Percentiles rank a stretch among this genome's conserved stretches.
Conservation (phyloP, 2,329 filamentous ascomycete species). For the Curvularia spicifera region DNA sequence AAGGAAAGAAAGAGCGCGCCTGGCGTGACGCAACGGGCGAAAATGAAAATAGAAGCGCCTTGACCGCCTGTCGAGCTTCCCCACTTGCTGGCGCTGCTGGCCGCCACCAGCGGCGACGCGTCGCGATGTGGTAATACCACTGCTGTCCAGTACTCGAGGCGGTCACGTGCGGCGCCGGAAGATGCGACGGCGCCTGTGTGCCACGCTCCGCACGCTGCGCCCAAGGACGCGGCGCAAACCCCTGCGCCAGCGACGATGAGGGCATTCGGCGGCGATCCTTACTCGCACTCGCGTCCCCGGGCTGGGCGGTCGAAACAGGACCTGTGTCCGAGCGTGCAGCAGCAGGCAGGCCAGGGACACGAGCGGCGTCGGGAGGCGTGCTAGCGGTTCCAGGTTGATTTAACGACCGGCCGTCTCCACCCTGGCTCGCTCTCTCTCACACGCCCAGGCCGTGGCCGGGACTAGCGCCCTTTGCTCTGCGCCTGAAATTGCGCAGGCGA, state of each 20-base stretch:
- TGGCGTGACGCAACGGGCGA: not conserved
- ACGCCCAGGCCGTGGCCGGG: slow-evolving; percentile 17
- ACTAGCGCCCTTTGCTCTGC: slow-evolving; percentile 26
- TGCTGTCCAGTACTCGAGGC: too few relatives aligned
- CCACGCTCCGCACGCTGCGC: not conserved
- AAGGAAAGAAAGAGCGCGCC: slow-evolving; percentile 11
- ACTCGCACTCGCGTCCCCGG: slow-evolving; percentile 34
- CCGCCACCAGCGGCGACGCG: not conserved
- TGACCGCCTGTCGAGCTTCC: not conserved
- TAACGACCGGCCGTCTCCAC: slow-evolving; percentile 35
- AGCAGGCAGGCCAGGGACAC: slow-evolving; percentile 32
- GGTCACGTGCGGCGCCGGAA: slow-evolving; percentile 33
- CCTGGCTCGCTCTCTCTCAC: not conserved
- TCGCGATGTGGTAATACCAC: not conserved
- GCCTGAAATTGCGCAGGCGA: slow-evolving; percentile 48
- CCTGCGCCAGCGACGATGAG: too few relatives aligned
- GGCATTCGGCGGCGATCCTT: slow-evolving; percentile 31
- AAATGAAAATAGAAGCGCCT: not conserved
- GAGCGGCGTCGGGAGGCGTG: slow-evolving; percentile 40
- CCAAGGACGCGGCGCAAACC: too few relatives aligned
- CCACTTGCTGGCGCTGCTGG: not conserved
- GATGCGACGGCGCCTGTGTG: not conserved
- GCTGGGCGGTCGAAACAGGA: slow-evolving; percentile 35
- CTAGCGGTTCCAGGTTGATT: slow-evolving; percentile 50
- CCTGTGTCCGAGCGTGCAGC: slow-evolving; percentile 31